Evolutionary conservation across 495 filamentous ascomycete species (phyloP).

Genomic region (Stereocaulon alpinum): DNA sequence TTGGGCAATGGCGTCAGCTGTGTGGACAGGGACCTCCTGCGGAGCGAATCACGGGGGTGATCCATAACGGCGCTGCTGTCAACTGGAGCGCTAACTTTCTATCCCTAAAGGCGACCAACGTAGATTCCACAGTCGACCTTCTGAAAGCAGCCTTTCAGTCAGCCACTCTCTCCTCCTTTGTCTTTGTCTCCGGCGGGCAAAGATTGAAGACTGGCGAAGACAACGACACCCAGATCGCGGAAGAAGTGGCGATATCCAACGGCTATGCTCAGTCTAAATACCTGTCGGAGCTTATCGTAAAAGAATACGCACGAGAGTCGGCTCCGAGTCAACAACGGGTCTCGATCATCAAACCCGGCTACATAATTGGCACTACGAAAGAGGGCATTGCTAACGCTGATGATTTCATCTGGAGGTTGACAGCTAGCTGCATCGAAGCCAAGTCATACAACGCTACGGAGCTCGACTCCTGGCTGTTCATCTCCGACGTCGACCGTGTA

Average conservation of each 20-base stretch:
- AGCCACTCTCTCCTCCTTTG: constrained; percentile 7
- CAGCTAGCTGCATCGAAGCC: constrained; percentile 13
- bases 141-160: constrained; percentile 14
- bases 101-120: constrained; percentile 23
- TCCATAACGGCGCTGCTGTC: constrained; percentile 30
- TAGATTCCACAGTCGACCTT: constrained; percentile 23
- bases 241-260: constrained; percentile 8
- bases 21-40: constrained; percentile 7
- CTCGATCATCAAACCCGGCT: constrained; percentile 24
- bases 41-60: constrained; percentile 22
- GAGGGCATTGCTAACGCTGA: constrained; percentile 21
- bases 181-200: constrained; percentile 27
- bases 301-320: constrained; percentile 10
- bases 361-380: constrained; percentile 23
- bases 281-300: constrained; percentile 23
- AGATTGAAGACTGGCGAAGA: constrained; percentile 11
- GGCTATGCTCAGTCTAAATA: constrained; percentile 30
- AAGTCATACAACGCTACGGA: constrained; percentile 17
- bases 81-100: constrained; percentile 23
- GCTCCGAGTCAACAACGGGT: not conserved
- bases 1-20: constrained; percentile 17
- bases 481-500: constrained; percentile 23
- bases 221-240: constrained; percentile 4
- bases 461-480: constrained; percentile 21
- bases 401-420: constrained; percentile 26